Conservation (phyloP, 1,284 basidiomycete species). For the Cryptococcus sp. region DNA sequence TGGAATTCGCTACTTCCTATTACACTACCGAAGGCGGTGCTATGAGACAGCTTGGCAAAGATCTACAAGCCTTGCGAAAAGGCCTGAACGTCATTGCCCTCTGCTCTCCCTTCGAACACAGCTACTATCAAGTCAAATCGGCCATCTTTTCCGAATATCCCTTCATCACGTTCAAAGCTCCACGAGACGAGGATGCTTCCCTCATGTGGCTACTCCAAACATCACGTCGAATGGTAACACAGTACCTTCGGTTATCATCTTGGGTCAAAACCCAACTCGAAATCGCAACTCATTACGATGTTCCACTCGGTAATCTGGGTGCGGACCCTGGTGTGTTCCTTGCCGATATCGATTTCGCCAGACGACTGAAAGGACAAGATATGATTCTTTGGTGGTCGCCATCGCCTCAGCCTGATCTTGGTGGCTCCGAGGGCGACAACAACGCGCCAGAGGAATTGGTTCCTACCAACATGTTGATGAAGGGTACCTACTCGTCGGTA, state of each 20-base stretch:
- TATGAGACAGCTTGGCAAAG: constrained; percentile 81
- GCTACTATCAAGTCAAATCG: constrained; percentile 74
- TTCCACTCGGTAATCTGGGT: constrained; percentile 88
- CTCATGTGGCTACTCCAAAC: constrained; percentile 55
- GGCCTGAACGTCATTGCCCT: constrained; percentile 70
- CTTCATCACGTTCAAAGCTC: constrained; percentile 75
- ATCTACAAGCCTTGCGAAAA: constrained; percentile 59
- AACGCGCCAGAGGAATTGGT: constrained; percentile 71
- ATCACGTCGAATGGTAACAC: constrained; percentile 66
- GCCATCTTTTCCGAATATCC: constrained; percentile 80
- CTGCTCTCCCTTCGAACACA: constrained; percentile 77
- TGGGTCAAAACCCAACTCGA: constrained; percentile 81
- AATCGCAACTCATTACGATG: constrained; percentile 84
- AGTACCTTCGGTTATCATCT: constrained; percentile 71
- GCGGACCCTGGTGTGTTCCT: constrained; percentile 82
- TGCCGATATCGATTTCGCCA: constrained; percentile 86
- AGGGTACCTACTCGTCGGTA: constrained; percentile 89
- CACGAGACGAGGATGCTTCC: constrained; percentile 56
- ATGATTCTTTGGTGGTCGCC: constrained; percentile 97
- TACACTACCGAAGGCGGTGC: constrained; percentile 75
- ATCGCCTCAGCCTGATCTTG: constrained; percentile 83
- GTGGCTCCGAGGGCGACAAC: constrained; percentile 85
- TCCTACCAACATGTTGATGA: constrained; percentile 76
- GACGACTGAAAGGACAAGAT: constrained; percentile 79
- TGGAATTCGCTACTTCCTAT: constrained; percentile 68